phyloP scores from a whole-genome alignment of 345 rosid genomes.

The Melastoma malabathricum region DNA sequence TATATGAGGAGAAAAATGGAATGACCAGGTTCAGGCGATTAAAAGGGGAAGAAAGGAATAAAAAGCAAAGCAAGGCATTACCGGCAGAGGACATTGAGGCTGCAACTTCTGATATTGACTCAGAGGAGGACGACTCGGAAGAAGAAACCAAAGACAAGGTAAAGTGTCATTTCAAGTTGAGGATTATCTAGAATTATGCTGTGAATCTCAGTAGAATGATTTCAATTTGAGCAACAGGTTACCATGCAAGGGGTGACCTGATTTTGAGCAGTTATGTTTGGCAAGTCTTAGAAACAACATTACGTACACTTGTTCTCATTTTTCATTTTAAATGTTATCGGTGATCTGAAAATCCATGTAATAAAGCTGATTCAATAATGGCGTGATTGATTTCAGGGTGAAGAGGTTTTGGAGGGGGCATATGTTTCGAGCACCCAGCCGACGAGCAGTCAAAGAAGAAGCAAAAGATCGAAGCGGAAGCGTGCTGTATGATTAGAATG shows the following conservation, averaged over 20 bases:
- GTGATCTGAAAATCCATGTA: too few relatives aligned
- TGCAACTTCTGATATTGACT: constrained; percentile 36
- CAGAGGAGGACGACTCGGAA: constrained; percentile 54
- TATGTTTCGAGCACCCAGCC: constrained; percentile 45
- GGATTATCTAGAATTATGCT: not conserved
- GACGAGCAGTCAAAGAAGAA: constrained; percentile 56
- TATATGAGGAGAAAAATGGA: constrained; percentile 4
- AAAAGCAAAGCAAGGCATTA: constrained; percentile 41
- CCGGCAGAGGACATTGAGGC: constrained; percentile 30
- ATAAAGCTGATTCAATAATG: not conserved
- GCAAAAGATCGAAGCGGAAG: constrained; percentile 41
- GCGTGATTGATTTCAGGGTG: constrained; percentile 31
- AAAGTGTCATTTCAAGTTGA: constrained; percentile 1
- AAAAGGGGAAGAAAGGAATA: constrained; percentile 58
- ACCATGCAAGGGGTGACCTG: too few relatives aligned
- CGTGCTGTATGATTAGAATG: not conserved
- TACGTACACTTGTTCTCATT: too few relatives aligned
- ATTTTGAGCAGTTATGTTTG: too few relatives aligned
- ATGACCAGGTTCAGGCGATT: constrained; percentile 59
- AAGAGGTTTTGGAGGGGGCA: constrained; percentile 53
- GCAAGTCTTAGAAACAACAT: too few relatives aligned
- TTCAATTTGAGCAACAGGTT: too few relatives aligned
- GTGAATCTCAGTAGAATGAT: not conserved
- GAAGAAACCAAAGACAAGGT: constrained; percentile 39
- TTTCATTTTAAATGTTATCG: too few relatives aligned